These are phyloP conservation scores for Penicillium sclerotigenum DNA, from an alignment of 2,329 filamentous ascomycete species.

Conservation along the genomic window DNA sequence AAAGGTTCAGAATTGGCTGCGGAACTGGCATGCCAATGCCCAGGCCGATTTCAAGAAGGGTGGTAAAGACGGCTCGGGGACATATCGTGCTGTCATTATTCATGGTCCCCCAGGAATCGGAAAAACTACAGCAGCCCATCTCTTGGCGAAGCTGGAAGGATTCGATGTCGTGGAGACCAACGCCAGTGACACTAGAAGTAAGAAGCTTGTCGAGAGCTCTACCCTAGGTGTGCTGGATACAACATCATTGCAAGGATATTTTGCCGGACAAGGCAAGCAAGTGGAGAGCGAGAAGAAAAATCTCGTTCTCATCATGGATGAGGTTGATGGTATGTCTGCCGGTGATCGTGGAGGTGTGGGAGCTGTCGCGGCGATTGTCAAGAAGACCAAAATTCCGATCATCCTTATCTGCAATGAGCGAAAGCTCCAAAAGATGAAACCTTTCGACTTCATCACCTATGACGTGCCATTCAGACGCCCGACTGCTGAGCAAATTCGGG, in stretches of 20 bases:
- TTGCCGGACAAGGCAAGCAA: conserved; percentile 76
- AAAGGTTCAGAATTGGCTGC: conserved; percentile 83
- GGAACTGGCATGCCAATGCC: conserved; percentile 73
- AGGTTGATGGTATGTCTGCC: conserved; percentile 98
- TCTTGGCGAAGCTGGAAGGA: conserved; percentile 87
- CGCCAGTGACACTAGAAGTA: conserved; percentile 91
- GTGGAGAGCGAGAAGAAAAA: conserved; percentile 84
- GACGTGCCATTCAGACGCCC: conserved; percentile 87
- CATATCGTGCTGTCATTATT: conserved; percentile 85
- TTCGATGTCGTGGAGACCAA: conserved; percentile 95
- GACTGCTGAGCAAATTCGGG: conserved; percentile 85
- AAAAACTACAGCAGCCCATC: conserved; percentile 93
- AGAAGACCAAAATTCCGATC: conserved; percentile 89
- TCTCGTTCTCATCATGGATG: conserved; percentile 95
- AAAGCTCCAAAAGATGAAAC: conserved; percentile 92
- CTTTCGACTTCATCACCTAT: conserved; percentile 81
- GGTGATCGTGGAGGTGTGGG: conserved; percentile 95
- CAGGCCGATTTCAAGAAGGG: conserved; percentile 77
- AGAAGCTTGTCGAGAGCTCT: conserved; percentile 86
- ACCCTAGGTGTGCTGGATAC: conserved; percentile 91
- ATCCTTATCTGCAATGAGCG: conserved; percentile 98
- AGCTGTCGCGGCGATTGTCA: conserved; percentile 89
- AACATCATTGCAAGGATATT: conserved; percentile 86
- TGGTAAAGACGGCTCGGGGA: conserved; percentile 79
- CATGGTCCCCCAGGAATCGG: conserved; percentile 94